These are phyloP conservation scores for Citrus sinensis DNA, from an alignment of 345 rosid species.

Conservation along the genomic window DNA sequence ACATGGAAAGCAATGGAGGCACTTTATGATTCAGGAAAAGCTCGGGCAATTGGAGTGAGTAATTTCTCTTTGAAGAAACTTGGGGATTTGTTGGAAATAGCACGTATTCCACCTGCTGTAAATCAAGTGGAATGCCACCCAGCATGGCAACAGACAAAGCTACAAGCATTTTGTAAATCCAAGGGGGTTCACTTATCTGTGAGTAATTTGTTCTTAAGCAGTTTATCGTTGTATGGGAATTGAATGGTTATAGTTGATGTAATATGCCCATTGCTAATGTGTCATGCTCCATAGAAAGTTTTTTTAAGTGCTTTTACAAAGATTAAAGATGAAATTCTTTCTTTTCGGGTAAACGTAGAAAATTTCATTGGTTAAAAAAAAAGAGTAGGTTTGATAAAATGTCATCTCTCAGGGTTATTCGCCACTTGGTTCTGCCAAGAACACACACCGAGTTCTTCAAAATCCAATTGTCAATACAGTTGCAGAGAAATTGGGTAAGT, in stretches of 20 bases:
- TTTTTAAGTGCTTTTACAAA: not conserved
- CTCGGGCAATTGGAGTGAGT: constrained; percentile 53
- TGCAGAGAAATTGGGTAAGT: constrained; percentile 35
- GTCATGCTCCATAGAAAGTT: not conserved
- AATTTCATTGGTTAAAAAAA: too few species aligned
- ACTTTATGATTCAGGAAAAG: constrained; percentile 44
- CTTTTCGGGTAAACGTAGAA: not conserved
- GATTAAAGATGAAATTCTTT: not conserved
- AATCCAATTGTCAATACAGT: constrained; percentile 28
- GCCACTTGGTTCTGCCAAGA: constrained; percentile 33
- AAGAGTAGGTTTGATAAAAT: not conserved
- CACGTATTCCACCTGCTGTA: constrained; percentile 36
- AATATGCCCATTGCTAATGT: not conserved
- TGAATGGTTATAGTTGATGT: not conserved
- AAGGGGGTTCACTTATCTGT: constrained; percentile 61
- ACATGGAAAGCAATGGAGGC: constrained; percentile 63
- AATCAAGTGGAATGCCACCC: constrained; percentile 65
- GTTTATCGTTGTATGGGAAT: not conserved
- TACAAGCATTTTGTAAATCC: constrained; percentile 53
- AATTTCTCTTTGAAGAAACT: constrained; percentile 47
- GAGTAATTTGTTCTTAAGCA: constrained; percentile 18
- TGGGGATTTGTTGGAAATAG: constrained; percentile 26
- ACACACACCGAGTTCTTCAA: constrained; percentile 28
- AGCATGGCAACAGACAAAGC: constrained; percentile 52
- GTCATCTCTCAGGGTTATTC: constrained; percentile 36